Evolutionary conservation across 2,329 filamentous ascomycete species (phyloP), one percentile per base, ranked within the genome.

Genomic region (Aspergillus fijiensis): DNA sequence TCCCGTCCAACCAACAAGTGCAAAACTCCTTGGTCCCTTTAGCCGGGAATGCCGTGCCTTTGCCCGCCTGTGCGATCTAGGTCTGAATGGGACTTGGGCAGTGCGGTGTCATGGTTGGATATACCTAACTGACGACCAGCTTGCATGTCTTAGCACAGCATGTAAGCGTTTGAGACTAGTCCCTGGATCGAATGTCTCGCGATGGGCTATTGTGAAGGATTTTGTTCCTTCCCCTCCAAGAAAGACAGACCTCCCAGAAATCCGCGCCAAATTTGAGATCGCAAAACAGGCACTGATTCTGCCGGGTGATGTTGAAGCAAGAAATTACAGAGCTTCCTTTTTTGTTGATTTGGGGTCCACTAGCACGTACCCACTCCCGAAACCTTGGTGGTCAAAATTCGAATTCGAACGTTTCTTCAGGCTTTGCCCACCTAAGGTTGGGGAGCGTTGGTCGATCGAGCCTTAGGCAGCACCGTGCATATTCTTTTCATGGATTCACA

Each of bases 151-250:
- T 25, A 35, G 33, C 33, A 35, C 16, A 29, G 42, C 7, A 23
- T 48, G 53, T 35, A 49, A 39, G 42, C 25, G 27, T 14, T 35
- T 14, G 10, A 35, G 53, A 10, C 25, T 16, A 21, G 53, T 48
- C 42, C 53, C 16, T 2, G 4, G 25, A 48, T 56, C 25, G 53
- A 6, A 49, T 35, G 7, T 12, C 6, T 39, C 53, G 39, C 45
- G 45, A 7, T 56, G 53, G 53, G 53, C 53, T 16, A 56, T 56
- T 33, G 53, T 56, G 45, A 56, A 49, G 53, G 53, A 49, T 21
- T 56, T 56, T 19, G 23, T 49, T 19, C 39, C 53, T 16, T 35
- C 33, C 33, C 33, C 33, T 35, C 12, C 10, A 2, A 35, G 33
- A 35, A 35, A 35, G 33, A 35, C 33, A 35, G 53, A 56, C 19